Evolutionary conservation across 495 filamentous ascomycete species (phyloP), one percentile per base, ranked within the genome.

Genomic region (Saxophila tyrrhenica): DNA sequence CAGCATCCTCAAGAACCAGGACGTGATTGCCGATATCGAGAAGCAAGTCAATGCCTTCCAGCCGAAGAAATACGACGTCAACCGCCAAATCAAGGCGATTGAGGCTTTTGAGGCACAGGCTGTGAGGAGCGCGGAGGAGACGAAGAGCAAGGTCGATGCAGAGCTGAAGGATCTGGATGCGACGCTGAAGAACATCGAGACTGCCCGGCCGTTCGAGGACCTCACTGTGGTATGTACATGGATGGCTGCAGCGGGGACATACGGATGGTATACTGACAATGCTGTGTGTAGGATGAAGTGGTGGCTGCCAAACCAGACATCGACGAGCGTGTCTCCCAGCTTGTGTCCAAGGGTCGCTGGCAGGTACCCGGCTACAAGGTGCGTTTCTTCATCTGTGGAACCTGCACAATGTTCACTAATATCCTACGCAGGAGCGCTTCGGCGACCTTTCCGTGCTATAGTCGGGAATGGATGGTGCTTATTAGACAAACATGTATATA

Each of bases 271-370:
- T 17, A 56, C 64, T 71, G 60, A 69, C 58, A 24, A 56, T 48
- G 64, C n/a, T n/a, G n/a, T n/a, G n/a, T 54, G 25, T 65, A 94
- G 89, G 92, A 97, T 71, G 94, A 99, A 67, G 85, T 99, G 71
- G 87, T 84, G 54, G 79, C 84, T 56, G 94, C 88, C 54, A 84
- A 86, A 65, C 92, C 91, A 51, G 90, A 94, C 62, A 96, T 97
- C 71, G 94, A 99, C 70, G 79, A 90, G 80, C 87, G 89, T 74
- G 94, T 89, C 54, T 72, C 84, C 57, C 79, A 90, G 73, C 78
- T 97, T 68, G 89, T 97, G 48, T 86, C 85, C 69, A 97, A 90
- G 81, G 90, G 91, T 72, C 86, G 89, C 77, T 99, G 94, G 94
- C 76, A 80, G 73, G 88, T 92, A 62, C 88, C 94, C 47, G 94